These are phyloP conservation scores for Solanum paucissectum DNA, from an alignment of 257 asterid genomes.

Conservation along the genomic window DNA sequence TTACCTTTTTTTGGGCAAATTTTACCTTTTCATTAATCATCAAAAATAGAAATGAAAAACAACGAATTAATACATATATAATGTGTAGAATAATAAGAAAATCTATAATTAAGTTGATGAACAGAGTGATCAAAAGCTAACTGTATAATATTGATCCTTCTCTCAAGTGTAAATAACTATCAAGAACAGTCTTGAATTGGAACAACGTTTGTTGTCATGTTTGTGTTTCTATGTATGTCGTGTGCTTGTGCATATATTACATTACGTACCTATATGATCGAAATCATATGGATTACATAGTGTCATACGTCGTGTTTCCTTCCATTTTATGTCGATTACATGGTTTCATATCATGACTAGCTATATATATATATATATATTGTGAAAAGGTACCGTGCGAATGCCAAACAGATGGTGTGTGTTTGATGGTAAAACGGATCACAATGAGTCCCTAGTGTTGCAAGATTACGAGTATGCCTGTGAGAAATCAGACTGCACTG, in stretches of 20 bases:
- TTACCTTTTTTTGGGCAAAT: not conserved
- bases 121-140: not conserved
- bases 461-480: not conserved
- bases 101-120: not conserved
- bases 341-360: not conserved
- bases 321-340: no score
- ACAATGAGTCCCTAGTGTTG: not conserved
- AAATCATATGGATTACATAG: no score
- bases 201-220: no score
- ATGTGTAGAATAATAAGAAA: not conserved
- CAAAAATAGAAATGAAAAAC: not conserved
- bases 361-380: not conserved
- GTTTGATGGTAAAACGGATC: not conserved
- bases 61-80: no score
- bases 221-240: no score
- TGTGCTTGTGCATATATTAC: no score
- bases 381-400: not conserved
- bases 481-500: not conserved
- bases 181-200: no score
- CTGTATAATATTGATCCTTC: no score
- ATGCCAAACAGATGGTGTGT: conserved; percentile 37
- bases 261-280: no score
- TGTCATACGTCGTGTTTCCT: no score
- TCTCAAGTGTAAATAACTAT: no score
- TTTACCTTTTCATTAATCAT: no score